Evolutionary conservation across 2,329 filamentous ascomycete genomes (phyloP).

Genomic region (Aspergillus glaucus): DNA sequence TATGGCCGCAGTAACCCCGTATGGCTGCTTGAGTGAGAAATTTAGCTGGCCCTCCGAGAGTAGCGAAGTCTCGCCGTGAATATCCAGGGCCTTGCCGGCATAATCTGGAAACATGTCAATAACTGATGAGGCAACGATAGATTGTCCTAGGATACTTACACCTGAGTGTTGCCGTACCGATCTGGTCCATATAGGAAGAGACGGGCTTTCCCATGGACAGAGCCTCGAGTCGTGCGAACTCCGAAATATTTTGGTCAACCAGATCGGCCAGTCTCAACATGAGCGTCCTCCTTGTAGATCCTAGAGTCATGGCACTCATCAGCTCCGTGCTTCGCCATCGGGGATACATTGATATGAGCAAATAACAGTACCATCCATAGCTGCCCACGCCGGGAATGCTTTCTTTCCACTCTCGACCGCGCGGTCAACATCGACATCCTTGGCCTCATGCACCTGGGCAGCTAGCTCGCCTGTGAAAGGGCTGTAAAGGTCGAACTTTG

Average conservation of each 20-base stretch:
- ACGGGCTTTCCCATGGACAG: slow-evolving; percentile 29
- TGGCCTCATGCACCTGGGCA: slow-evolving; percentile 17
- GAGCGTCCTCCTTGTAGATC: background rate
- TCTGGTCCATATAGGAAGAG: slow-evolving; percentile 1
- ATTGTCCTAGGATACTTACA: background rate
- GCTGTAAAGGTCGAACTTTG: slow-evolving; percentile 15
- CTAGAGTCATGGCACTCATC: slow-evolving; percentile 5
- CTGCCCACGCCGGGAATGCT: slow-evolving; percentile 29
- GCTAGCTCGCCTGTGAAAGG: slow-evolving; percentile 16
- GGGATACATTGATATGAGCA: slow-evolving; percentile 2
- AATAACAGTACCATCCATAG: too few relatives aligned
- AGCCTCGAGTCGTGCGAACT: slow-evolving; percentile 27
- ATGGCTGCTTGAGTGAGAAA: background rate
- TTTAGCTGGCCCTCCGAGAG: background rate
- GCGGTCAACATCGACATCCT: slow-evolving; percentile 21
- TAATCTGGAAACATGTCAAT: slow-evolving; percentile 2
- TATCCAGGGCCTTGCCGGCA: background rate
- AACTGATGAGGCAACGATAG: background rate
- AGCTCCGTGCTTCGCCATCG: slow-evolving; percentile 18
- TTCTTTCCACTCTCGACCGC: slow-evolving; percentile 28
- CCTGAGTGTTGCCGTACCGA: background rate
- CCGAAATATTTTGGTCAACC: slow-evolving; percentile 16
- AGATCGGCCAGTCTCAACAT: slow-evolving; percentile 19
- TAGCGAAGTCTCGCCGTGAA: background rate
- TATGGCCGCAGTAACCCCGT: background rate